Conservation (phyloP, 768 basidiomycete genomes). For the Ephemerocybe angulata region DNA sequence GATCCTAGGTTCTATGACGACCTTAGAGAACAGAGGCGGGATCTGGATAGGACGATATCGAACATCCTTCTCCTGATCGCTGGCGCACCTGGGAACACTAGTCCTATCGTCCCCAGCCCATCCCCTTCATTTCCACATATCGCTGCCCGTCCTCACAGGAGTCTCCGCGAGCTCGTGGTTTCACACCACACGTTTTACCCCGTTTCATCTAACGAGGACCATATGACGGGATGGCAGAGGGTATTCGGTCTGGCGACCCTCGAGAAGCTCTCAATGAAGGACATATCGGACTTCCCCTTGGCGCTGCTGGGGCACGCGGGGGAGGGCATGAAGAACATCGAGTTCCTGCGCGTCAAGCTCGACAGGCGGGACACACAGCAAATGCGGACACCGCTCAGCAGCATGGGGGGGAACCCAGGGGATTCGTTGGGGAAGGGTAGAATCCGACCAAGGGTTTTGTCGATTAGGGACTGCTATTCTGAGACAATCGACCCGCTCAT, state of each 20-base stretch:
- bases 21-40: not conserved
- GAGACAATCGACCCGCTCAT: not conserved
- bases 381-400: not conserved
- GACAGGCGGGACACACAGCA: conserved; percentile 1
- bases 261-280: not conserved
- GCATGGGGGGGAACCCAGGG: too few relatives aligned
- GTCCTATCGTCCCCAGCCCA: not conserved
- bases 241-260: not conserved
- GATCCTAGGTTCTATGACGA: not conserved
- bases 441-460: not conserved
- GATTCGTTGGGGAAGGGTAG: too few relatives aligned
- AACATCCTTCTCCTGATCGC: not conserved
- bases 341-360: not conserved
- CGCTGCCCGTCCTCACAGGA: not conserved
- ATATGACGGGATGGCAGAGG: not conserved
- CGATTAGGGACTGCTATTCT: not conserved
- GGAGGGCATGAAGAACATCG: not conserved
- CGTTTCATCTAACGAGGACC: not conserved
- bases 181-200: not conserved
- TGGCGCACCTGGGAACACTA: not conserved
- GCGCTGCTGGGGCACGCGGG: not conserved
- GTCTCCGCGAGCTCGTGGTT: not conserved
- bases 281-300: not conserved
- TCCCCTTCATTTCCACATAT: too few relatives aligned
- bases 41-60: not conserved